Conservation (phyloP, 208 protist genomes). For the Wallacemonas sp. region DNA sequence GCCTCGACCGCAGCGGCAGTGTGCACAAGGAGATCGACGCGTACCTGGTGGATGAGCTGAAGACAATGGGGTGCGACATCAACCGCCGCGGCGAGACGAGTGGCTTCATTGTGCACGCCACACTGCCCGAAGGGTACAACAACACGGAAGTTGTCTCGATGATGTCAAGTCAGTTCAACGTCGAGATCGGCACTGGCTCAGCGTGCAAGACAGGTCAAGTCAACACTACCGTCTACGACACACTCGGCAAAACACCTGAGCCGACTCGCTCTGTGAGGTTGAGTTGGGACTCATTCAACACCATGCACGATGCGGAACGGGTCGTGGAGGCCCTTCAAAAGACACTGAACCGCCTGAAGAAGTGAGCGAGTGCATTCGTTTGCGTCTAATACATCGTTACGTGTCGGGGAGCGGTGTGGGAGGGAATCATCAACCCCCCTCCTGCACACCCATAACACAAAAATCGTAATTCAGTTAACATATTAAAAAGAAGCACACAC, state of each 20-base stretch:
- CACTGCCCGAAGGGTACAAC: conserved; percentile 57
- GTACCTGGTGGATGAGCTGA: conserved; percentile 49
- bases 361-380: no score
- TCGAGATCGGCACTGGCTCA: conserved; percentile 81
- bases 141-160: conserved; percentile 74
- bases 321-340: conserved; percentile 52
- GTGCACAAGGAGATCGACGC: conserved; percentile 60
- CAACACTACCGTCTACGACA: conserved; percentile 81
- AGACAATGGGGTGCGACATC: conserved; percentile 61
- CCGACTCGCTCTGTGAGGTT: conserved; percentile 63
- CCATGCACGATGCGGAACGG: conserved; percentile 51
- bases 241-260: conserved; percentile 52
- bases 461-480: no score
- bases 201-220: conserved; percentile 72
- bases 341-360: conserved; percentile 28
- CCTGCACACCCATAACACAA: no score
- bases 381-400: no score
- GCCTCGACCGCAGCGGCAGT: conserved; percentile 59
- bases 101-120: conserved; percentile 80
- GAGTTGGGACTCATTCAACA: conserved; percentile 74
- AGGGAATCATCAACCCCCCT: no score
- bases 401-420: no score
- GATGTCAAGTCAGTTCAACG: conserved; percentile 65
- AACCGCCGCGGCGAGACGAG: conserved; percentile 81
- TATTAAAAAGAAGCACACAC: no score